Conservation (phyloP, 805 yeast genomes). For the Candida xiaguanensis region DNA sequence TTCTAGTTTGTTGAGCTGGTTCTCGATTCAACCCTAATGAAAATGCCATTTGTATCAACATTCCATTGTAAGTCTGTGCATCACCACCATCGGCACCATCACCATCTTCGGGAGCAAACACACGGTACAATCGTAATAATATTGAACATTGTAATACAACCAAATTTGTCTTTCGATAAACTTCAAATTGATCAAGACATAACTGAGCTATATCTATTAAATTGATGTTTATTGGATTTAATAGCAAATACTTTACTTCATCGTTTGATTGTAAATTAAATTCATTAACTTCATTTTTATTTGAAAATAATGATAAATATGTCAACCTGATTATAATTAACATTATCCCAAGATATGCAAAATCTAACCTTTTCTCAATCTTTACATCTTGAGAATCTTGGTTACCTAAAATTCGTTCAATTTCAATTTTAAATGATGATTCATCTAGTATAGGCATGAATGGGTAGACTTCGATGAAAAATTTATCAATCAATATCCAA, state of each 20-base stretch:
- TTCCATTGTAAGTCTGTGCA: slow-evolving; percentile 51
- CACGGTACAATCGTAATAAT: slow-evolving; percentile 50
- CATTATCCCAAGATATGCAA: slow-evolving; percentile 32
- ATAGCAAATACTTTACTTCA: slow-evolving; percentile 24
- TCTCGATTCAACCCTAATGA: slow-evolving; percentile 68
- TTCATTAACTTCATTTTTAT: slow-evolving; percentile 27
- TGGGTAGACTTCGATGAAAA: slow-evolving; percentile 57
- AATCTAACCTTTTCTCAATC: slow-evolving; percentile 29
- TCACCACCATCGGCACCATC: slow-evolving; percentile 60
- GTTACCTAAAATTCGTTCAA: slow-evolving; percentile 44
- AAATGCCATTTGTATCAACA: slow-evolving; percentile 62
- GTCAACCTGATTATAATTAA: slow-evolving; percentile 32
- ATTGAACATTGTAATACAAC: slow-evolving; percentile 52
- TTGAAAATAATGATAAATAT: slow-evolving; percentile 37
- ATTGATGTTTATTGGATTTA: slow-evolving; percentile 29
- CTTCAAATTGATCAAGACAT: slow-evolving; percentile 34
- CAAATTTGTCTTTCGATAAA: slow-evolving; percentile 39
- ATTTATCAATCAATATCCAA: slow-evolving; percentile 55
- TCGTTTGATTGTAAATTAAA: slow-evolving; percentile 21
- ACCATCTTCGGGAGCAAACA: slow-evolving; percentile 52
- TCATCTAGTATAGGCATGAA: slow-evolving; percentile 69
- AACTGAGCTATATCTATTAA: slow-evolving; percentile 29
- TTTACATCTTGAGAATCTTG: slow-evolving; percentile 23
- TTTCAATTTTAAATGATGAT: slow-evolving; percentile 39
- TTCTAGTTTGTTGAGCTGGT: slow-evolving; percentile 29